These are phyloP conservation scores for Trichosanthes truncata DNA, from an alignment of 306 rosid genomes.

Conservation along the genomic window DNA sequence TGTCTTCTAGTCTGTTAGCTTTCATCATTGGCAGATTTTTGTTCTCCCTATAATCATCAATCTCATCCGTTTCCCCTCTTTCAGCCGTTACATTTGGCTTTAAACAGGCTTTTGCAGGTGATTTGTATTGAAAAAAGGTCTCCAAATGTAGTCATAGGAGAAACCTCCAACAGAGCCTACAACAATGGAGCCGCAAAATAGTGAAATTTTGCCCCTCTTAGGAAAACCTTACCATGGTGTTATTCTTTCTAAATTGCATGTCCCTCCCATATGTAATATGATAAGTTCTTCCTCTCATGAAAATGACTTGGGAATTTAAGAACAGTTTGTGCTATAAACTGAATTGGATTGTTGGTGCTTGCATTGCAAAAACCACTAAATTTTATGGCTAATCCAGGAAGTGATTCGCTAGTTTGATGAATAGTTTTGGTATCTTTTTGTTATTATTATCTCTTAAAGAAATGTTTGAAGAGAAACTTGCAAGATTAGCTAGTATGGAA, in stretches of 20 bases:
- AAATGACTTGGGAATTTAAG: neutral
- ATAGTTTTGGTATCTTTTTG: neutral
- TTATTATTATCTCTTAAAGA: neutral
- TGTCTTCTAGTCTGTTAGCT: neutral
- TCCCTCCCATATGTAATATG: conserved; percentile 17
- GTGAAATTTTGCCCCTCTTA: conserved; percentile 36
- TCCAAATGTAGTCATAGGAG: neutral
- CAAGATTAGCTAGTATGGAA: neutral
- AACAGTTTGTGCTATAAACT: no score
- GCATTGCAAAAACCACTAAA: neutral
- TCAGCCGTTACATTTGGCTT: neutral
- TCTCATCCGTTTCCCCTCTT: neutral
- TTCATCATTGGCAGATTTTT: neutral
- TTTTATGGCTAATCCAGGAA: neutral
- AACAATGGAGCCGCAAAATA: conserved; percentile 18
- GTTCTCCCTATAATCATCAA: neutral
- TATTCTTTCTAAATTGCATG: conserved; percentile 22
- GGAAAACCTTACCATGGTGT: conserved; percentile 24
- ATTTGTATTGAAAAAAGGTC: neutral
- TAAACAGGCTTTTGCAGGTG: neutral
- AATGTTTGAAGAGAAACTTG: neutral
- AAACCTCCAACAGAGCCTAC: neutral
- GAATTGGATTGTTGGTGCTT: neutral
- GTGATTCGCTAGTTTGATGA: neutral
- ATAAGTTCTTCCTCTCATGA: conserved; percentile 19